Evolutionary conservation across 2,329 filamentous ascomycete genomes (phyloP).

Genomic region (Phaeomoniella chlamydospora): DNA sequence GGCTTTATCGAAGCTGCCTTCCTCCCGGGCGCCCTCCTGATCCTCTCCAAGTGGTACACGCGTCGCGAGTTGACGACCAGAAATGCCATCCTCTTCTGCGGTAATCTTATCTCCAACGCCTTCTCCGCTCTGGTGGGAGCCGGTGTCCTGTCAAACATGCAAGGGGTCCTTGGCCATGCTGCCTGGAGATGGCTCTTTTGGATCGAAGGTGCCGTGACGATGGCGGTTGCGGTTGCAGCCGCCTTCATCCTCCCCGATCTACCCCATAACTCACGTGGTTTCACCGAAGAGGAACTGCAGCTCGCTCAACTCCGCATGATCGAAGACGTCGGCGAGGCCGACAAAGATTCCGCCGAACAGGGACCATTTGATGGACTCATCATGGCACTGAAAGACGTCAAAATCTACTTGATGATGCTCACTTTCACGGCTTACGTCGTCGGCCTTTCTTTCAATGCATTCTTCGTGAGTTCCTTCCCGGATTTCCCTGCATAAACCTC

Average conservation of each 20-base stretch:
- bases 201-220: slow-evolving; percentile 39
- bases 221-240: slow-evolving; percentile 24
- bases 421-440: slow-evolving; percentile 32
- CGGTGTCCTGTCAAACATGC: slow-evolving; percentile 44
- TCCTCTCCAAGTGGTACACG: slow-evolving; percentile 55
- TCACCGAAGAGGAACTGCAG: slow-evolving; percentile 17
- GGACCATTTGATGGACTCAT: background rate
- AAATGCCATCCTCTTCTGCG: slow-evolving; percentile 45
- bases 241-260: slow-evolving; percentile 26
- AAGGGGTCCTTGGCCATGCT: slow-evolving; percentile 36
- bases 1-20: slow-evolving; percentile 30
- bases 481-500: background rate
- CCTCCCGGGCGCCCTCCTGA: slow-evolving; percentile 47
- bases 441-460: slow-evolving; percentile 48
- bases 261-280: slow-evolving; percentile 27
- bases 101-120: slow-evolving; percentile 45
- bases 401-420: slow-evolving; percentile 2
- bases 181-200: slow-evolving; percentile 50
- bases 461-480: slow-evolving; percentile 34
- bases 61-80: slow-evolving; percentile 37
- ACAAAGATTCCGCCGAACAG: slow-evolving; percentile 4
- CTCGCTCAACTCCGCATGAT: slow-evolving; percentile 29
- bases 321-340: slow-evolving; percentile 28
- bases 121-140: slow-evolving; percentile 46
- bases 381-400: background rate